Percentiles rank a stretch among this genome's conserved stretches.
Conservation (phyloP, 1,284 basidiomycete species). For the Papiliotrema terrestris region DNA sequence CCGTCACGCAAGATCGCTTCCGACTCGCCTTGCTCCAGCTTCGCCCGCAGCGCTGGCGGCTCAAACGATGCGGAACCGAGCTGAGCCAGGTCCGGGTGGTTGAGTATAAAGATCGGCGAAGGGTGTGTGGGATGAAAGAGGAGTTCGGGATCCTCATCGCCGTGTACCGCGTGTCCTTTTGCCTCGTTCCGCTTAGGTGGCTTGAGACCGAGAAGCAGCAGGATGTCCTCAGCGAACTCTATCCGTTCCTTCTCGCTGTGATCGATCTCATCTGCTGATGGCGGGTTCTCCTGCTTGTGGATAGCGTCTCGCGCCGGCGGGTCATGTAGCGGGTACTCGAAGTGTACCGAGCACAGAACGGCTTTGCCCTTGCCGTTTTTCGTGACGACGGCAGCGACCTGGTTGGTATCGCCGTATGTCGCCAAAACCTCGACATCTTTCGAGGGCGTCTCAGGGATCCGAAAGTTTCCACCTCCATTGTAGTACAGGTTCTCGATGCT, state of each 20-base stretch:
- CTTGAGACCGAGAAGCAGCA: conserved; percentile 34
- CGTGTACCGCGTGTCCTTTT: conserved; percentile 2
- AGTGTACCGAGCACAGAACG: conserved; percentile 61
- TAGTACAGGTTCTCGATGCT: conserved; percentile 53
- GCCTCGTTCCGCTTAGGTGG: conserved; percentile 17
- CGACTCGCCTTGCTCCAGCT: conserved; percentile 30
- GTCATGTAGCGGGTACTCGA: conserved; percentile 59
- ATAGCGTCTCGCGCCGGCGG: conserved; percentile 52
- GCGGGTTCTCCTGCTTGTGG: conserved; percentile 25
- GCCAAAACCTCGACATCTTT: conserved; percentile 47
- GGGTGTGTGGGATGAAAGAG: conserved; percentile 47
- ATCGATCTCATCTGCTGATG: conserved; percentile 29
- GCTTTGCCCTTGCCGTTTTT: conserved; percentile 59
- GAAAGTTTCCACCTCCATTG: conserved; percentile 57
- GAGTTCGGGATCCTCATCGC: conserved; percentile 36
- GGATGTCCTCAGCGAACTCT: conserved; percentile 39
- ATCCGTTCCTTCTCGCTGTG: conserved; percentile 41
- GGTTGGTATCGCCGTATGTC: conserved; percentile 37
- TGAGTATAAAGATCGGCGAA: conserved; percentile 43
- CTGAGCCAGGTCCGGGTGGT: conserved; percentile 38
- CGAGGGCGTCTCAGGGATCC: conserved; percentile 38
- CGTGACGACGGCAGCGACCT: conserved; percentile 56
- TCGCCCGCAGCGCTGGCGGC: conserved; percentile 17
- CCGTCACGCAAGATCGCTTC: conserved; percentile 55
- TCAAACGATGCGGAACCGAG: conserved; percentile 14